Evolutionary conservation across 768 basidiomycete genomes (phyloP).

Genomic region (Stropharia rugosoannulata): DNA sequence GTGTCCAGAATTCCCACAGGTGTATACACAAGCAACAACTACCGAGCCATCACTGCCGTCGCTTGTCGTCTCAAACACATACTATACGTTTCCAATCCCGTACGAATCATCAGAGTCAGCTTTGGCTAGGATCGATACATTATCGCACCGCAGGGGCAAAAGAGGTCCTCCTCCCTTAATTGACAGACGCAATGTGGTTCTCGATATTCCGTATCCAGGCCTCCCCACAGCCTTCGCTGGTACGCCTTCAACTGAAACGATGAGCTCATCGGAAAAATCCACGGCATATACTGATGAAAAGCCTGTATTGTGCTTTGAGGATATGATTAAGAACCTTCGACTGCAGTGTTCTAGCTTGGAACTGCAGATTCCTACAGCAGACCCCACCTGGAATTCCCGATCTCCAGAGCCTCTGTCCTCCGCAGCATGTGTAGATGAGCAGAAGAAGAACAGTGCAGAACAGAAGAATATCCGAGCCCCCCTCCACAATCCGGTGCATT

Average conservation of each 20-base stretch:
- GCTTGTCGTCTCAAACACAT: slow-evolving; percentile 42
- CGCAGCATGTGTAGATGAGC: neutral
- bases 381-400: slow-evolving; percentile 20
- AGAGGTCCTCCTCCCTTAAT: slow-evolving; percentile 28
- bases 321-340: slow-evolving; percentile 46
- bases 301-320: slow-evolving; percentile 33
- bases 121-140: slow-evolving; percentile 17
- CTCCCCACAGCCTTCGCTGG: slow-evolving; percentile 46
- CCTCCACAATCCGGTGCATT: neutral
- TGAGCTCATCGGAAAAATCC: neutral
- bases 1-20: slow-evolving; percentile 29
- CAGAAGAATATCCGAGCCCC: neutral
- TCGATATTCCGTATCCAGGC: slow-evolving; percentile 33
- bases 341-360: slow-evolving; percentile 31
- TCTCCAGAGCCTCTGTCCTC: neutral
- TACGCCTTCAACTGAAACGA: slow-evolving; percentile 29
- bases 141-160: slow-evolving; percentile 40
- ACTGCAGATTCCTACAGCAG: slow-evolving; percentile 12
- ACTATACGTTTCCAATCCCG: slow-evolving; percentile 34
- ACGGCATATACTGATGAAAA: slow-evolving; percentile 12
- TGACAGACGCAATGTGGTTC: slow-evolving; percentile 12
- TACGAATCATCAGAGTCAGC: slow-evolving; percentile 29
- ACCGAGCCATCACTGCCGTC: slow-evolving; percentile 25
- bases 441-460: neutral
- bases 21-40: slow-evolving; percentile 14